Evolutionary conservation across 2,329 filamentous ascomycete genomes (phyloP), one percentile per base, ranked within the genome.

Genomic region (Diaporthe ampelina): DNA sequence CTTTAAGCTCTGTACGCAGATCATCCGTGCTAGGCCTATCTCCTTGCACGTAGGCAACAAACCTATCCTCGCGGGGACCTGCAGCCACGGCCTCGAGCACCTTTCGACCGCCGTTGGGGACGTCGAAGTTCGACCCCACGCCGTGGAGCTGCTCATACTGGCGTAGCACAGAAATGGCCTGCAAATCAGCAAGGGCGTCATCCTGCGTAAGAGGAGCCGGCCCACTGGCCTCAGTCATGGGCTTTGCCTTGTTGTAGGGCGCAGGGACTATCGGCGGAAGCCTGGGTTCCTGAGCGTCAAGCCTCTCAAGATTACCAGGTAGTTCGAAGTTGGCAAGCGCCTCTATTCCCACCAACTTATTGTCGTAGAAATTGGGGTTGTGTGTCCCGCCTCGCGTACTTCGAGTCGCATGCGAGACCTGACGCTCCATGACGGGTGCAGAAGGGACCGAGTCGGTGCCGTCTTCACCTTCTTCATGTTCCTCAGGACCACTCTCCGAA

Each of bases 341-440:
- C 79, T 92, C 91, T 37, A 92, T 85, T 19, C 91, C 91, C 17
- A 91, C 83, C 52, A 90, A 83, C 78, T 87, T 89, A 79, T 90
- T 88, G 76, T 91, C 90, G 48, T 88, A 79, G 75, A 90, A 89
- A 78, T 90, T 91, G 71, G 88, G 86, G 75, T 85, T 85, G 70
- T 86, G 83, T 35, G 83, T 84, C n/a, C 85, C 84, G 21, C 85
- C 89, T 32, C 91, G 87, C 26, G 89, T 92, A 81, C 90, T 92
- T 57, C 91, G 86, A 24, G 91, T 93, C 17, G 89, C 89, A 75
- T 93, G 91, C 13, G 91, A 92, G 17, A 89, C 87, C 75, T 91
- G 89, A 45, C 91, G 87, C 80, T 92, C 91, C 91, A 92, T 92
- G 70, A 84, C 84, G 19, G 87, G 86, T 1, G 89, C 90, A 7